These are phyloP conservation scores for Penicillium argentinense DNA, from an alignment of 495 filamentous ascomycete genomes.

Conservation along the genomic window DNA sequence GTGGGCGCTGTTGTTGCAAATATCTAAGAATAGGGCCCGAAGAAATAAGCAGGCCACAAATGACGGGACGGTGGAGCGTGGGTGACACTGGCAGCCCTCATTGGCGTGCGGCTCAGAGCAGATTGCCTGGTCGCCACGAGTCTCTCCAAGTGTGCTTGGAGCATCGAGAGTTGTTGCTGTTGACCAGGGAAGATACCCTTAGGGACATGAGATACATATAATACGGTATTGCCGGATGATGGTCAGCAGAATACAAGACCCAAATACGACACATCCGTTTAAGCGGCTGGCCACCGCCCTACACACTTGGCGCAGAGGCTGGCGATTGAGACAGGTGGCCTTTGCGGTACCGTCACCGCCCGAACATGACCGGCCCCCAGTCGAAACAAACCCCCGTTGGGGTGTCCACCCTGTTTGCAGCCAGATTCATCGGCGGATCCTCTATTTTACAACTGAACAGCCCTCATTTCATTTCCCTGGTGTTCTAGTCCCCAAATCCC, in stretches of 20 bases:
- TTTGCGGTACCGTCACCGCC: constrained; percentile 3
- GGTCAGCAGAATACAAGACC: too few relatives aligned
- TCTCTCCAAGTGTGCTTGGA: background rate
- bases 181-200: too few relatives aligned
- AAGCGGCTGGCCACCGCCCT: too few relatives aligned
- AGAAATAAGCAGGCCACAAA: constrained; percentile 1
- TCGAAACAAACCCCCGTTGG: background rate
- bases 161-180: too few relatives aligned
- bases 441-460: constrained; percentile 7
- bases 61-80: constrained; percentile 4
- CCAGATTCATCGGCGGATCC: background rate
- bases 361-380: background rate
- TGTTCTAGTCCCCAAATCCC: background rate
- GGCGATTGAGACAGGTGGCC: constrained; percentile 30
- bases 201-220: too few relatives aligned
- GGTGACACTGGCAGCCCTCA: background rate
- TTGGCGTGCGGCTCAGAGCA: constrained; percentile 5
- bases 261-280: too few relatives aligned
- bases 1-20: constrained; percentile 1
- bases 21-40: background rate
- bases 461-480: constrained; percentile 9
- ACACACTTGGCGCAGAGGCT: too few relatives aligned
- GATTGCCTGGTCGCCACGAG: constrained; percentile 27
- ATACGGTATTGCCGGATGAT: too few relatives aligned
- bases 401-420: constrained; percentile 17